phyloP scores from a whole-genome alignment of 257 asterid genomes.

The Nicotiana tomentosiformis region DNA sequence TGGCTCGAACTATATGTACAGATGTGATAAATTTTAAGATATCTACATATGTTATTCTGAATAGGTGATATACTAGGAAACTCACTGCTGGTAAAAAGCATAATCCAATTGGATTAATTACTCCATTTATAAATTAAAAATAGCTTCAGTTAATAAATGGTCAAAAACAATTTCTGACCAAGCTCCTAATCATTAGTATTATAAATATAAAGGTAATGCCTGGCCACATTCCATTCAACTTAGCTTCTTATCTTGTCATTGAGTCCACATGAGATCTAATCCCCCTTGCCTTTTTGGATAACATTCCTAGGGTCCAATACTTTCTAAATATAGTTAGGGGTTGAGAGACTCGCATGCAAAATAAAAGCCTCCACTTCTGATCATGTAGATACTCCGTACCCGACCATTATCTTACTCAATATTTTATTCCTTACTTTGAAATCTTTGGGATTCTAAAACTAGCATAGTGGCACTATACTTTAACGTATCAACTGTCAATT shows the following conservation, averaged over 20 bases:
- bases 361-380: constrained; percentile 16
- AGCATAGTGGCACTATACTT: background rate
- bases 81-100: background rate
- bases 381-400: constrained; percentile 27
- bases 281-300: constrained; percentile 18
- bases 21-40: background rate
- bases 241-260: constrained; percentile 24
- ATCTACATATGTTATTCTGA: background rate
- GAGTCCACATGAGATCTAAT: constrained; percentile 36
- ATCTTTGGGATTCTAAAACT: constrained; percentile 2
- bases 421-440: constrained; percentile 13
- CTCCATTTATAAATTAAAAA: background rate
- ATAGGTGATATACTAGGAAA: background rate
- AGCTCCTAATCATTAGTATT: constrained; percentile 1
- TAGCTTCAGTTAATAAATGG: background rate
- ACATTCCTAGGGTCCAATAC: constrained; percentile 17
- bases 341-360: background rate
- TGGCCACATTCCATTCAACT: constrained; percentile 8
- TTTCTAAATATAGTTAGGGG: background rate
- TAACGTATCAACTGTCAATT: background rate
- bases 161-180: background rate
- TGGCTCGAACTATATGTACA: background rate
- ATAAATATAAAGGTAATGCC: background rate
- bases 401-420: constrained; percentile 25
- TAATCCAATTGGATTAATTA: background rate